A percentile compares a stretch with the other conserved stretches of the same genome.
Evolutionary conservation across 805 yeast genomes (phyloP).

Genomic region (Blastobotrys chiropterorum): DNA sequence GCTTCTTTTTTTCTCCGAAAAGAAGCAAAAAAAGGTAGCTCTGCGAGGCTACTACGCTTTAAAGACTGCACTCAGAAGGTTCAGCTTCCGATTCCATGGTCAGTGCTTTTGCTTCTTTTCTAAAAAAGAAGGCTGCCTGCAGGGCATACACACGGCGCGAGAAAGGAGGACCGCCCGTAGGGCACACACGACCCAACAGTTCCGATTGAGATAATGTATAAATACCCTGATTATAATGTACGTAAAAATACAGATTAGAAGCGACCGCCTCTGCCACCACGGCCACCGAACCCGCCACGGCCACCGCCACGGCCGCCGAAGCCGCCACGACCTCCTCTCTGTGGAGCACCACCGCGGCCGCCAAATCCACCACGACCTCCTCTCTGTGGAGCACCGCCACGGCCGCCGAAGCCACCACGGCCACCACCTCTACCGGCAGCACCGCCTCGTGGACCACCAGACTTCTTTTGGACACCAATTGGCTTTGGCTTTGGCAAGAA

Average conservation of each 20-base stretch:
- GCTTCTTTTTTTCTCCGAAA: neutral
- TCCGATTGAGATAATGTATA: neutral
- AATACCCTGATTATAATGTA: neutral
- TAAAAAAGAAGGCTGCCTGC: neutral
- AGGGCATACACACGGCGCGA: too few species aligned
- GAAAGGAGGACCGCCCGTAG: neutral
- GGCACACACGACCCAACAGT: too few species aligned
- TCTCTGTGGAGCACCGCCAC: too few species aligned
- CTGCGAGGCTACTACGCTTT: too few species aligned
- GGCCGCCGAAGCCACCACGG: constrained; percentile 38
- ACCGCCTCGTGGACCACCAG: constrained; percentile 44
- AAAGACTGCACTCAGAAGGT: too few species aligned
- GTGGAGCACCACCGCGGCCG: constrained; percentile 32
- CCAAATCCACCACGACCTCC: constrained; percentile 33
- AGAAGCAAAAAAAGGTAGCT: too few species aligned
- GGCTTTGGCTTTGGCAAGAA: constrained; percentile 94
- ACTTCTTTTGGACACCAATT: constrained; percentile 67
- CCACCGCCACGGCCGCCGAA: constrained; percentile 35
- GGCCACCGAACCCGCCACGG: constrained; percentile 27
- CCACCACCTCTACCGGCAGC: constrained; percentile 40
- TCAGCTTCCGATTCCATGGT: neutral
- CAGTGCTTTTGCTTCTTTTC: neutral
- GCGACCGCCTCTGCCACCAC: constrained; percentile 23
- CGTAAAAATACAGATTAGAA: constrained; percentile 4
- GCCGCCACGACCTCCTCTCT: constrained; percentile 35